phyloP scores from a whole-genome alignment of 2,329 filamentous ascomycete genomes.

The Ceratocystis destructans region DNA sequence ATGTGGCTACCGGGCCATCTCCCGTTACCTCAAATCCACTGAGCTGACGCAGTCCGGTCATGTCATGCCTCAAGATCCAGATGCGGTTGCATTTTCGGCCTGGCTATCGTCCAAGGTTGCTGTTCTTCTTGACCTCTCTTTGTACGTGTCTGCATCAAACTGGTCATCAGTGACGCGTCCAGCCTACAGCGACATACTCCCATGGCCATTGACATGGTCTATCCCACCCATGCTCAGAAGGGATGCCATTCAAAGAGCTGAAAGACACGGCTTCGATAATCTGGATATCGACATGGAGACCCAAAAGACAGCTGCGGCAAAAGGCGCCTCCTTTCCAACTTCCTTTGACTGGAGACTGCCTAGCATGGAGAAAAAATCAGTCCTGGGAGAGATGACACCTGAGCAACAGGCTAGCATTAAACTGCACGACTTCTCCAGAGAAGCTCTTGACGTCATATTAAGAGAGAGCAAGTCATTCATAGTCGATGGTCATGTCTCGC shows the following conservation, averaged over 20 bases:
- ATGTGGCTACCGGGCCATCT: constrained; percentile 48
- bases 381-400: constrained; percentile 51
- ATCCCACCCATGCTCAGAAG: constrained; percentile 60
- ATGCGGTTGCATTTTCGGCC: constrained; percentile 42
- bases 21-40: constrained; percentile 38
- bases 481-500: constrained; percentile 22
- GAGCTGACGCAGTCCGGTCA: constrained; percentile 23
- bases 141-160: constrained; percentile 84
- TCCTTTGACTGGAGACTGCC: constrained; percentile 30
- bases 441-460: constrained; percentile 48
- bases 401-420: constrained; percentile 62
- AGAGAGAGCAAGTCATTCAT: constrained; percentile 21
- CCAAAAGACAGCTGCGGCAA: constrained; percentile 25
- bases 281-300: constrained; percentile 45
- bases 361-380: constrained; percentile 34
- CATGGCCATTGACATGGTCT: constrained; percentile 80
- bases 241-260: constrained; percentile 55
- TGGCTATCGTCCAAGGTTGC: constrained; percentile 64
- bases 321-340: constrained; percentile 25
- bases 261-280: constrained; percentile 53
- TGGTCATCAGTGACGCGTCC: constrained; percentile 66
- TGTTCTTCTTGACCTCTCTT: constrained; percentile 67
- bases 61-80: constrained; percentile 29
- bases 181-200: constrained; percentile 64
- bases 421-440: constrained; percentile 56